These are phyloP conservation scores for Phytophthora agathidicida DNA, from an alignment of 352 stramenopile genomes.

Conservation along the genomic window DNA sequence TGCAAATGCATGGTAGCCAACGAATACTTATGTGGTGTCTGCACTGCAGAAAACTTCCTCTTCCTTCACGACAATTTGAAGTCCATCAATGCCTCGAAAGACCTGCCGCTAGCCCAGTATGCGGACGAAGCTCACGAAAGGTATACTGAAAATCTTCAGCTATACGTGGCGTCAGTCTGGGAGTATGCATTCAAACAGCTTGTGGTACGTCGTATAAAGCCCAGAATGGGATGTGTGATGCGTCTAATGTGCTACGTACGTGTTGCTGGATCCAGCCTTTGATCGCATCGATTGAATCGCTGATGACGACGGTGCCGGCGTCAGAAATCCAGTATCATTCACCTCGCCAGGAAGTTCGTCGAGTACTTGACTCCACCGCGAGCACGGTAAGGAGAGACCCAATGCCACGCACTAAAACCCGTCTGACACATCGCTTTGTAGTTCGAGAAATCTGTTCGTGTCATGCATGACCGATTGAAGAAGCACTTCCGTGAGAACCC, in stretches of 20 bases:
- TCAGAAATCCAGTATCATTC: conserved; percentile 76
- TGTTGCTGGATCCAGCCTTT: conserved; percentile 35
- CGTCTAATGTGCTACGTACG: background rate
- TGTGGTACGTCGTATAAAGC: conserved; percentile 29
- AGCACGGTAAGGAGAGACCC: conserved; percentile 33
- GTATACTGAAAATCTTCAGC: conserved; percentile 48
- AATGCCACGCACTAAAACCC: background rate
- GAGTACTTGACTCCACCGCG: conserved; percentile 47
- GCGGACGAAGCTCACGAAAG: conserved; percentile 45
- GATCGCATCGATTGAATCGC: conserved; percentile 56
- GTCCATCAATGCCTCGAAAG: conserved; percentile 48
- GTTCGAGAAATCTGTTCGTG: conserved; percentile 74
- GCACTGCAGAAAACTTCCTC: conserved; percentile 67
- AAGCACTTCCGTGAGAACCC: conserved; percentile 65
- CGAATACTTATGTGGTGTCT: background rate
- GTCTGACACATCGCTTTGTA: conserved; percentile 22
- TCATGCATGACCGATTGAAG: conserved; percentile 77
- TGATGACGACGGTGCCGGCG: conserved; percentile 59
- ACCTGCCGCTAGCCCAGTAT: conserved; percentile 61
- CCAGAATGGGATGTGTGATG: background rate
- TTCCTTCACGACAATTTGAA: conserved; percentile 64
- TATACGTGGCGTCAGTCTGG: conserved; percentile 71
- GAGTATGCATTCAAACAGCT: conserved; percentile 73
- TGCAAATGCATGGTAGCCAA: background rate
- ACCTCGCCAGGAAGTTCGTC: conserved; percentile 62